phyloP scores from a whole-genome alignment of 2,329 filamentous ascomycete genomes.

The Dactylellina cionopaga region DNA sequence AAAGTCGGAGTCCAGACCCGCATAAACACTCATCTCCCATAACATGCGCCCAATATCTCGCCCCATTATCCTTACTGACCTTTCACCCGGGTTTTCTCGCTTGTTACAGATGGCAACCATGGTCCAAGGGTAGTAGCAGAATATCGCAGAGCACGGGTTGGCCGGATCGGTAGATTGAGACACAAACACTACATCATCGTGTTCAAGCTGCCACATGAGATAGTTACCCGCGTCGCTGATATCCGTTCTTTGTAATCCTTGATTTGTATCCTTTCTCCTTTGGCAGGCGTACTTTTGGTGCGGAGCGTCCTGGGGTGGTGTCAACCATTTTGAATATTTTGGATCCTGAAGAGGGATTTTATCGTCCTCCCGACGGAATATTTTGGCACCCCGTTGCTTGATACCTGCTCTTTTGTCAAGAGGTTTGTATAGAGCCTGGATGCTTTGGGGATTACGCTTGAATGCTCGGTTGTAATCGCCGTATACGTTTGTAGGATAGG shows the following conservation, averaged over 20 bases:
- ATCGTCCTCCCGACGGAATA: too few species aligned
- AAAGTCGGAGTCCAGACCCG: constrained; percentile 5
- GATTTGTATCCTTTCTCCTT: neutral
- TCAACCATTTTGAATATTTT: too few species aligned
- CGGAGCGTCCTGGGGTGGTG: neutral
- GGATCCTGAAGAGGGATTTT: too few species aligned
- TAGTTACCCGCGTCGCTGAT: constrained; percentile 11
- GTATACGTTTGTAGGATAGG: neutral
- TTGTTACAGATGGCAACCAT: constrained; percentile 25
- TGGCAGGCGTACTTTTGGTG: constrained; percentile 1
- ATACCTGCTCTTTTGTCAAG: too few species aligned
- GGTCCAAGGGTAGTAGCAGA: constrained; percentile 20
- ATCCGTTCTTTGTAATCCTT: neutral
- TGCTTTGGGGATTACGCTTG: neutral
- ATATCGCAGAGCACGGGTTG: constrained; percentile 26
- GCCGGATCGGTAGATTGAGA: neutral
- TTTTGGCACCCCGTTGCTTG: too few species aligned
- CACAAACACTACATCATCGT: constrained; percentile 10
- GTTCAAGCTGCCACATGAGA: constrained; percentile 32
- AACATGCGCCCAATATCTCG: constrained; percentile 14
- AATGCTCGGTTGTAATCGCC: constrained; percentile 9
- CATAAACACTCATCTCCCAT: constrained; percentile 18
- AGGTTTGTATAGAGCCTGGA: too few species aligned
- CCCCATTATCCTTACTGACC: constrained; percentile 5
- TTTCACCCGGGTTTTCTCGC: neutral